Conservation (phyloP, 108 stramenopile genomes). For the Schizochytrium sp. region DNA sequence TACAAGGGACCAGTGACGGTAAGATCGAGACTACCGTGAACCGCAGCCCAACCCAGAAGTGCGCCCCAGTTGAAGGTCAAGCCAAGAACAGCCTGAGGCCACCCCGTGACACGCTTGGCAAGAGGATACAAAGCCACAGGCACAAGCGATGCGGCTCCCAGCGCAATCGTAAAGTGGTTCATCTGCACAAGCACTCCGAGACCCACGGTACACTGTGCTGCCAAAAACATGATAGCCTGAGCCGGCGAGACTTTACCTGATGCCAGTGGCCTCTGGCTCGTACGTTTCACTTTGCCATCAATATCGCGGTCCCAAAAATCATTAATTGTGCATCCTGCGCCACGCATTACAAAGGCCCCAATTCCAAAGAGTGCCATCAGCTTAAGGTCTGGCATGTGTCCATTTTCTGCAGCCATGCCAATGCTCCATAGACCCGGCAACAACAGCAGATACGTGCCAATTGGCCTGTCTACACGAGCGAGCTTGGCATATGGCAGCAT, state of each 20-base stretch:
- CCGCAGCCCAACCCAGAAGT: conserved; percentile 85
- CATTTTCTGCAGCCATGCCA: conserved; percentile 70
- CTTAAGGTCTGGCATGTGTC: conserved; percentile 64
- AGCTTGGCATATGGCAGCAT: conserved; percentile 60
- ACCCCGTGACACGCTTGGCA: conserved; percentile 93
- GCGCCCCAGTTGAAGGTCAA: conserved; percentile 98
- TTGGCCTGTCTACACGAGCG: conserved; percentile 61
- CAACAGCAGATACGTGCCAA: conserved; percentile 71
- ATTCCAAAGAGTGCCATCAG: conserved; percentile 70
- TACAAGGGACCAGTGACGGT: conserved; percentile 86
- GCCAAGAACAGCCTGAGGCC: conserved; percentile 93
- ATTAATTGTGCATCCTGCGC: conserved; percentile 97
- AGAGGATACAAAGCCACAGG: conserved; percentile 91
- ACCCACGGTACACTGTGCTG: conserved; percentile 84
- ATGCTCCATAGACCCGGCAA: conserved; percentile 74
- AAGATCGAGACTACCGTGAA: conserved; percentile 80
- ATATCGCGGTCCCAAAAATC: conserved; percentile 96
- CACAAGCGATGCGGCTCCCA: conserved; percentile 88
- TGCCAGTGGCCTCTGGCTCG: conserved; percentile 88
- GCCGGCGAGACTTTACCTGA: conserved; percentile 76
- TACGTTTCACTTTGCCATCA: conserved; percentile 86
- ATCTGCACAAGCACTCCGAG: conserved; percentile 87
- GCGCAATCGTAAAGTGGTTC: conserved; percentile 80
- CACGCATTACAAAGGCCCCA: conserved; percentile 93
- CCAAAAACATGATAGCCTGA: conserved; percentile 87